Evolutionary conservation across 2,329 filamentous ascomycete species (phyloP).

Genomic region (Colletotrichum zoysiae): DNA sequence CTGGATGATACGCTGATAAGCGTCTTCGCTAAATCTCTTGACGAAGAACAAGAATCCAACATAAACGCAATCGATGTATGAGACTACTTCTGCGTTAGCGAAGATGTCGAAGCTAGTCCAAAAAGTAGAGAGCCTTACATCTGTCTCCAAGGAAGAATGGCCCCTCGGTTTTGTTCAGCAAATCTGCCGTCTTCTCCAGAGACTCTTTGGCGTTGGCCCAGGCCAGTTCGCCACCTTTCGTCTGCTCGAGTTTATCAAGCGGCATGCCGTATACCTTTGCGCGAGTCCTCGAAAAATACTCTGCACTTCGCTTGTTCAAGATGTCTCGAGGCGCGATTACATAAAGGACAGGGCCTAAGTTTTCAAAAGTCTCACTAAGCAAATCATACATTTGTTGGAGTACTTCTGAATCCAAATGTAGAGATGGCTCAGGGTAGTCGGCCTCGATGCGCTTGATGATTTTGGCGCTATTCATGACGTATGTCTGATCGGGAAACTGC

Average conservation of each 20-base stretch:
- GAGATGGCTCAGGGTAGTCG: conserved; percentile 67
- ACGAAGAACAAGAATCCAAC: conserved; percentile 61
- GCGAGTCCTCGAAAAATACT: conserved; percentile 70
- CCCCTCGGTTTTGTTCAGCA: conserved; percentile 70
- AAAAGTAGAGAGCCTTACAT: conserved; percentile 50
- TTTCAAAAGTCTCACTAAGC: conserved; percentile 49
- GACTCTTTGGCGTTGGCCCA: conserved; percentile 60
- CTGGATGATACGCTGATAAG: conserved; percentile 54
- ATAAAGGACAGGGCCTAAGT: conserved; percentile 58
- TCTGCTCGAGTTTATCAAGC: conserved; percentile 61
- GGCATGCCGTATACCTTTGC: conserved; percentile 62
- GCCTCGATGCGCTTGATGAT: conserved; percentile 73
- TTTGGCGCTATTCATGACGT: conserved; percentile 72
- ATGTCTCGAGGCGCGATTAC: conserved; percentile 62
- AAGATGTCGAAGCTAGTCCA: no score
- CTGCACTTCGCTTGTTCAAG: conserved; percentile 62
- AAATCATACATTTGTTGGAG: conserved; percentile 59
- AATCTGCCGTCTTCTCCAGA: conserved; percentile 53
- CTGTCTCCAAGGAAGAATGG: conserved; percentile 71
- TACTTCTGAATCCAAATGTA: conserved; percentile 68
- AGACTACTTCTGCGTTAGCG: conserved; percentile 16
- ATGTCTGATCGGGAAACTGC: conserved; percentile 66
- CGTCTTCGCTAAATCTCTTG: conserved; percentile 52
- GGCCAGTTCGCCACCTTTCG: conserved; percentile 61
- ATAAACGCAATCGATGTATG: conserved; percentile 71